phyloP scores from a whole-genome alignment of 192 early-diverging fungal genomes.

The Phlyctochytrium planicorne region DNA sequence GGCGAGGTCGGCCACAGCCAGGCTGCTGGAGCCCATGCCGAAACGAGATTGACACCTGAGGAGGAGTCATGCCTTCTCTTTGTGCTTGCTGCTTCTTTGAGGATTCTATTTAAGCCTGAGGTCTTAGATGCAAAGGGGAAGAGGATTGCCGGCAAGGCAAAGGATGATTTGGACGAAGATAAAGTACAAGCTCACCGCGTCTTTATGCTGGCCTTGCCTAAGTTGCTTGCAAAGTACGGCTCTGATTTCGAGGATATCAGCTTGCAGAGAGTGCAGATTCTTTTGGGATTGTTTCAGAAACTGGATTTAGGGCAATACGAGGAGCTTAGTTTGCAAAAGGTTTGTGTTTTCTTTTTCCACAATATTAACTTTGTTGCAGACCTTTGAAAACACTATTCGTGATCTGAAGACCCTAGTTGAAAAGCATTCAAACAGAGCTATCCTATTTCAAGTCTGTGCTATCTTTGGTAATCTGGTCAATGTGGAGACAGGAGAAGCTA shows the following conservation, averaged over 20 bases:
- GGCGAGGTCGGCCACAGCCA: not conserved
- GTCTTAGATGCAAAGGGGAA: not conserved
- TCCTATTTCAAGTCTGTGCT: constrained; percentile 30
- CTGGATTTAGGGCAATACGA: constrained; percentile 39
- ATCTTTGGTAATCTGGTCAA: constrained; percentile 28
- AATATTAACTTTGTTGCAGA: constrained; percentile 6
- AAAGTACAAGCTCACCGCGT: constrained; percentile 19
- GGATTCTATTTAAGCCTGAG: constrained; percentile 12
- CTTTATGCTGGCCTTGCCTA: constrained; percentile 36
- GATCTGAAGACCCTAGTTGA: constrained; percentile 33
- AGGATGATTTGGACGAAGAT: no score
- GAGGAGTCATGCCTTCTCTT: constrained; percentile 40
- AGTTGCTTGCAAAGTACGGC: constrained; percentile 38
- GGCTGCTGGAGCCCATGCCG: constrained; percentile 1
- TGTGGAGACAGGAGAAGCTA: not conserved
- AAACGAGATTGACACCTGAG: constrained; percentile 20
- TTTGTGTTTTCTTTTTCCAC: not conserved
- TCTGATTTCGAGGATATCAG: constrained; percentile 32
- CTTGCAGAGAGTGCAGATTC: constrained; percentile 17
- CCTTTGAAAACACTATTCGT: constrained; percentile 39
- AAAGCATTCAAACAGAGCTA: constrained; percentile 29
- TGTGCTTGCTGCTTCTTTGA: constrained; percentile 28
- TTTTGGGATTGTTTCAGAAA: constrained; percentile 28
- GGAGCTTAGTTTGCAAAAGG: constrained; percentile 44
- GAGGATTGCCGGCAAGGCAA: constrained; percentile 16